These are phyloP conservation scores for Pulveroboletus frians DNA, from an alignment of 768 basidiomycete species.

Conservation along the genomic window DNA sequence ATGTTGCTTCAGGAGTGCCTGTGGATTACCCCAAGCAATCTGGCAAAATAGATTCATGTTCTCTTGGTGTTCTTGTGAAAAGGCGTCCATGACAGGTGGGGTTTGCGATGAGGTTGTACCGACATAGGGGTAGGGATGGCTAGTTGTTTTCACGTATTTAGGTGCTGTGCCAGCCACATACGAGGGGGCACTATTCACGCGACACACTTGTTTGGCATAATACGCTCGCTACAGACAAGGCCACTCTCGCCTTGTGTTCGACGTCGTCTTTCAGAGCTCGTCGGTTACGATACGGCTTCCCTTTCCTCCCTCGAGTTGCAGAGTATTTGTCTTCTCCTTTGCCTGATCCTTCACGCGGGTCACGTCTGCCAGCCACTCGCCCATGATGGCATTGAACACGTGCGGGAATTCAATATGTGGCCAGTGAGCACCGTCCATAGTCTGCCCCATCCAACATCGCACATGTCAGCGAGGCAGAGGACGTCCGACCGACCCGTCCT, in stretches of 20 bases:
- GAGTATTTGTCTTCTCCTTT: not conserved
- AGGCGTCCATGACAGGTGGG: no score
- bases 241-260: not conserved
- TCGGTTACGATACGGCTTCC: not conserved
- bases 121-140: no score
- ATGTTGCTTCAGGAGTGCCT: no score
- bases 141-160: no score
- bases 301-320: not conserved
- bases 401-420: conserved; percentile 56
- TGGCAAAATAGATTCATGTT: no score
- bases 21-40: no score
- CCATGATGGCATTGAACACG: conserved; percentile 47
- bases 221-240: no score
- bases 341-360: not conserved
- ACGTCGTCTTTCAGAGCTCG: conserved; percentile 14
- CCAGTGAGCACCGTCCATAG: conserved; percentile 59
- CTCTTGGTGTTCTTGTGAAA: no score
- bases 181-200: no score
- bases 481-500: conserved; percentile 11
- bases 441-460: conserved; percentile 27
- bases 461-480: conserved; percentile 34
- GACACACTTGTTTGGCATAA: no score
- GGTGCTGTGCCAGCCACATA: no score
- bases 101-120: no score
- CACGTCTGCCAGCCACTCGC: conserved; percentile 43